phyloP scores from a whole-genome alignment of 768 basidiomycete genomes.

The Amanita polypyramis region DNA sequence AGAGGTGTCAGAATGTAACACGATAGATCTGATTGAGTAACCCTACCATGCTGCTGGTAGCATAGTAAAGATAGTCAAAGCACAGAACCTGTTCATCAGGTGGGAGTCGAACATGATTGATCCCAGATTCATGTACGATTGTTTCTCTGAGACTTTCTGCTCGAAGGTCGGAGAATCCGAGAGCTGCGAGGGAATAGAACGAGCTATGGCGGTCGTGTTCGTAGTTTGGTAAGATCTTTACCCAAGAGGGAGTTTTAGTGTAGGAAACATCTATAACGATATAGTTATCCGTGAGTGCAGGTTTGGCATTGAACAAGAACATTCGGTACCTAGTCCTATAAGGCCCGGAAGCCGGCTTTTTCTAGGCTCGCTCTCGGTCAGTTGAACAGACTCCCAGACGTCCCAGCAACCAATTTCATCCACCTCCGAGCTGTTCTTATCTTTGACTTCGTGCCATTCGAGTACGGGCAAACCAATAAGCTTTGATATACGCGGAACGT shows the following conservation, averaged over 20 bases:
- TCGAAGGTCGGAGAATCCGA: slow-evolving; percentile 36
- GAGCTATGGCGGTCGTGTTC: slow-evolving; percentile 33
- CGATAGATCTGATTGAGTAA: neutral
- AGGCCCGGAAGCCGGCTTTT: slow-evolving; percentile 23
- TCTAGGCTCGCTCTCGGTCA: slow-evolving; percentile 27
- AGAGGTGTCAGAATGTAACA: neutral
- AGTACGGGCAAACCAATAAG: slow-evolving; percentile 36
- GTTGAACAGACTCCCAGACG: slow-evolving; percentile 36
- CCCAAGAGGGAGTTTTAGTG: slow-evolving; percentile 36
- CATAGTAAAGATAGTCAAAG: slow-evolving; percentile 44
- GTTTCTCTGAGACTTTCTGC: slow-evolving; percentile 27
- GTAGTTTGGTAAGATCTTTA: slow-evolving; percentile 34
- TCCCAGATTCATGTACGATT: slow-evolving; percentile 22
- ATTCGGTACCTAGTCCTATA: slow-evolving; percentile 32
- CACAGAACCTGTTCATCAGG: slow-evolving; percentile 43
- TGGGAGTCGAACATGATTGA: slow-evolving; percentile 30
- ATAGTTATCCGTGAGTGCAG: neutral
- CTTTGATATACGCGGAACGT: slow-evolving; percentile 39
- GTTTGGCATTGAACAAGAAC: neutral
- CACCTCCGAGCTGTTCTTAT: slow-evolving; percentile 23
- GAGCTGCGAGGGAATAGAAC: slow-evolving; percentile 36
- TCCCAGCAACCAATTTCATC: slow-evolving; percentile 53
- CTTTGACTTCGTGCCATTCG: slow-evolving; percentile 59
- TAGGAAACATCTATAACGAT: slow-evolving; percentile 38
- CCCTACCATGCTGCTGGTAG: slow-evolving; percentile 34